Evolutionary conservation across 306 rosid species (phyloP), one percentile per base, ranked within the genome.

Genomic region (Albizia julibrissin): DNA sequence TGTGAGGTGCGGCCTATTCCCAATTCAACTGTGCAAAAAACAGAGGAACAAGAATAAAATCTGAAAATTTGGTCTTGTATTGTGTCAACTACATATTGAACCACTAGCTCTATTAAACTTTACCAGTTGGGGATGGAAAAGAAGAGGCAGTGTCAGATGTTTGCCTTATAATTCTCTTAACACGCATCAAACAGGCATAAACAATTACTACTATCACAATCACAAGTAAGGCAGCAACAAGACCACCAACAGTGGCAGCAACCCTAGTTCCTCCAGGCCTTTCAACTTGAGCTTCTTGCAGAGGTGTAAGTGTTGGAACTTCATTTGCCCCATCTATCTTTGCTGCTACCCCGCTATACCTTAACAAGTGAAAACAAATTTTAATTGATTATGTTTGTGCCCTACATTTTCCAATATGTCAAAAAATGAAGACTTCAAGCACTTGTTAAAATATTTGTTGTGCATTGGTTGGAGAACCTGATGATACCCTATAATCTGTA

Each of bases 131-230:
- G 46, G 97, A 90, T 29, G 92, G 88, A 37, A 61, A 49, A 16
- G 94, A 89, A 76, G 97, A 92, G 65, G 80, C 90, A 79, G 79
- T 49, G 37, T 92, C 94, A 70, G 97, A 92, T 72, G 92, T 54
- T 85, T 76, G 88, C 77, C 83, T 83, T 19, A 71, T 62, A 13
- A 82, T 75, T 82, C 85, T 85, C 85, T 76, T 86, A 76, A 85
- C 65, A 10, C 89, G 84, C 86, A 84, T 83, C 85, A 90, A 74
- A 80, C 84, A 84, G 75, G 85, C 67, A 79, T 82, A 92, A 59
- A 92, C 84, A 44, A 88, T 77, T 44, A 87, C 67, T 46, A 82
- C 56, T 5, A 85, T 42, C 44, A 82, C 44, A 82, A 87, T 39
- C 76, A 89, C 88, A 3, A 90, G 37, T 31, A 87, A 69, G 69